A percentile compares a stretch with the other conserved stretches of the same genome.
Evolutionary conservation across 495 filamentous ascomycete species (phyloP).

Genomic region (Talaromyces ruber): DNA sequence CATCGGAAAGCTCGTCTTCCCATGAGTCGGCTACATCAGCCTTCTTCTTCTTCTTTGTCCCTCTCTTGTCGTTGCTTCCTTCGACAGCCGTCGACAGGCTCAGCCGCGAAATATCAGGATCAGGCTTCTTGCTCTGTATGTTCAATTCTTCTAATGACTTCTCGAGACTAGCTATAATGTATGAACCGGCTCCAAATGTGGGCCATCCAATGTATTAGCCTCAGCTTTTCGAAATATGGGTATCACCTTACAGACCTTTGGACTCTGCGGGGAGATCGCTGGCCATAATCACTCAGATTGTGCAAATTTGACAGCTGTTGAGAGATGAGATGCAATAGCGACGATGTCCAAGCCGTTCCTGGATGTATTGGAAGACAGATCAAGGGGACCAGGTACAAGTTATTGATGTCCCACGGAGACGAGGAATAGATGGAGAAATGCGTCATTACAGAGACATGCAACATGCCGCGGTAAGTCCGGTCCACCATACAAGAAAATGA

Average conservation of each 20-base stretch:
- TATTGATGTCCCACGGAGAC: not conserved
- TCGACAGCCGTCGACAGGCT: conserved; percentile 9
- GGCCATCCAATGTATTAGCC: not conserved
- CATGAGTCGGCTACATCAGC: conserved; percentile 67
- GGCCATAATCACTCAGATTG: not conserved
- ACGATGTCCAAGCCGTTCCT: not conserved
- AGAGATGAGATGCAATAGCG: not conserved
- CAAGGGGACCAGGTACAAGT: not conserved
- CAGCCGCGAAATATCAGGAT: conserved; percentile 20
- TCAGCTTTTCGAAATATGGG: not conserved
- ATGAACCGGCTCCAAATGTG: not conserved
- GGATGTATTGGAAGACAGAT: not conserved
- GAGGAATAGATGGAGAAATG: not conserved
- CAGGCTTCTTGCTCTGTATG: conserved; percentile 28
- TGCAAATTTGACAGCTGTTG: not conserved
- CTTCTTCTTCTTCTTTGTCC: conserved; percentile 26
- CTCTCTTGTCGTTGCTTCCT: not conserved
- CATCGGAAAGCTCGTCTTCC: conserved; percentile 61
- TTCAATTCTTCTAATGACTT: conserved; percentile 36
- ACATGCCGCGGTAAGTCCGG: not conserved
- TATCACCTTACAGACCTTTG: conserved; percentile 12
- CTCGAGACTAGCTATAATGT: conserved; percentile 13
- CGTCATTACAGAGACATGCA: not conserved
- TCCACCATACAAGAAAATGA: not conserved
- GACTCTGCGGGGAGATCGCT: conserved; percentile 4